Percentiles rank a stretch among this genome's conserved stretches.
These are phyloP conservation scores for Fusarium sarcochroum DNA, from an alignment of 2,329 filamentous ascomycete genomes.

Conservation along the genomic window DNA sequence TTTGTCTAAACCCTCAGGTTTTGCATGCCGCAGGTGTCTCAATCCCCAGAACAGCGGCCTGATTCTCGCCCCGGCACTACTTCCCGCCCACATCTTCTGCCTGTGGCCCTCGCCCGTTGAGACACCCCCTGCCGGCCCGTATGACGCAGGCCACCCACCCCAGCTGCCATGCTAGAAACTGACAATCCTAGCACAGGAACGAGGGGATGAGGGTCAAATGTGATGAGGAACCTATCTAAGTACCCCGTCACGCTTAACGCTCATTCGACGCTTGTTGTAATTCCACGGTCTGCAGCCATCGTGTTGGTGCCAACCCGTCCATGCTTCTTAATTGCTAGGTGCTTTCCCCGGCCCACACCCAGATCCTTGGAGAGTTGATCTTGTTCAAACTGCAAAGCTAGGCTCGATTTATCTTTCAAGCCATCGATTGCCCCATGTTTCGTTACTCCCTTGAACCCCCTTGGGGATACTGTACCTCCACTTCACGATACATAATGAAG, in stretches of 20 bases:
- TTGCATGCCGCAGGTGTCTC: conserved; percentile 24
- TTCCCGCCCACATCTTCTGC: conserved; percentile 44
- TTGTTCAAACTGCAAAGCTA: conserved; percentile 52
- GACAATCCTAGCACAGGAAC: conserved; percentile 45
- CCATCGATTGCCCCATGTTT: conserved; percentile 54
- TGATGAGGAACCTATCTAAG: conserved; percentile 36
- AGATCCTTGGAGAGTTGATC: conserved; percentile 57
- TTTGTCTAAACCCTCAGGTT: conserved; percentile 22
- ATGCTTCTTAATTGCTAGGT: conserved; percentile 49
- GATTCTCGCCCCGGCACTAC: conserved; percentile 46
- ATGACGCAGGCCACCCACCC: conserved; percentile 52
- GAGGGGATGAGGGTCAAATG: conserved; percentile 40
- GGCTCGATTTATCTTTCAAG: conserved; percentile 56
- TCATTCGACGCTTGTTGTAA: conserved; percentile 52
- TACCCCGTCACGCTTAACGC: conserved; percentile 25
- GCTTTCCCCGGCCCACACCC: conserved; percentile 52
- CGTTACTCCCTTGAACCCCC: conserved; percentile 52
- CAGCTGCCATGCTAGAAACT: conserved; percentile 46
- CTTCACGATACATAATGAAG: conserved; percentile 52
- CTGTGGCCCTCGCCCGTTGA: conserved; percentile 54
- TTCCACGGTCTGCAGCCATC: conserved; percentile 53
- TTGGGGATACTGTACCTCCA: conserved; percentile 39
- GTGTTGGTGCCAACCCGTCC: conserved; percentile 46
- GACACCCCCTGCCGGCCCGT: conserved; percentile 53
- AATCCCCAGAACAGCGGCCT: conserved; percentile 41